These are phyloP conservation scores for Cornus kousa DNA, from an alignment of 148 eudicot species.

Conservation along the genomic window DNA sequence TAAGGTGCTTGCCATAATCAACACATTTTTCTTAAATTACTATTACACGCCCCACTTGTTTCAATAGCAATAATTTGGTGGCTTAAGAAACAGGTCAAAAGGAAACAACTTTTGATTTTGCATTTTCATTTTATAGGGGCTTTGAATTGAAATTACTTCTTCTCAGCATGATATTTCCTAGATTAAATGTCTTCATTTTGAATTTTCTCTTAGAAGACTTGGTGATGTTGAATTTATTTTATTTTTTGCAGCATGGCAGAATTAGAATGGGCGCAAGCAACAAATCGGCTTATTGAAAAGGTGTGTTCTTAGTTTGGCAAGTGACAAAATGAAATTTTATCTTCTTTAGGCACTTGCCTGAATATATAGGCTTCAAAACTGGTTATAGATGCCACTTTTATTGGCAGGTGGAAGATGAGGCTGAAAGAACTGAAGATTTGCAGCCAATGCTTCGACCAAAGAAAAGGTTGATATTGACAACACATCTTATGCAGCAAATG, in stretches of 20 bases:
- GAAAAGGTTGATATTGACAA: slow-evolving; percentile 49
- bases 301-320: slow-evolving; percentile 24
- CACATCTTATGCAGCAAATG: slow-evolving; percentile 69
- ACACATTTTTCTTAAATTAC: not conserved
- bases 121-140: not conserved
- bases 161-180: not conserved
- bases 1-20: slow-evolving; percentile 36
- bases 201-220: not conserved
- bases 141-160: not conserved
- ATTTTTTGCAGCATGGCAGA: slow-evolving; percentile 44
- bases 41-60: slow-evolving; percentile 5
- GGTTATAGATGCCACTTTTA: slow-evolving; percentile 1
- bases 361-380: slow-evolving; percentile 2
- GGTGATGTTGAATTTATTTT: slow-evolving; percentile 6
- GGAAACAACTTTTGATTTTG: not conserved
- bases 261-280: slow-evolving; percentile 51
- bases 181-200: not conserved
- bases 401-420: slow-evolving; percentile 38
- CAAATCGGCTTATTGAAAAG: slow-evolving; percentile 50
- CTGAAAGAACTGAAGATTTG: slow-evolving; percentile 25
- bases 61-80: not conserved
- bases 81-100: not conserved
- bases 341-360: not conserved
- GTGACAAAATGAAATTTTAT: not conserved
- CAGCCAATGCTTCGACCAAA: slow-evolving; percentile 29